phyloP scores from a whole-genome alignment of 495 filamentous ascomycete species.

The Neurospora tetraspora region DNA sequence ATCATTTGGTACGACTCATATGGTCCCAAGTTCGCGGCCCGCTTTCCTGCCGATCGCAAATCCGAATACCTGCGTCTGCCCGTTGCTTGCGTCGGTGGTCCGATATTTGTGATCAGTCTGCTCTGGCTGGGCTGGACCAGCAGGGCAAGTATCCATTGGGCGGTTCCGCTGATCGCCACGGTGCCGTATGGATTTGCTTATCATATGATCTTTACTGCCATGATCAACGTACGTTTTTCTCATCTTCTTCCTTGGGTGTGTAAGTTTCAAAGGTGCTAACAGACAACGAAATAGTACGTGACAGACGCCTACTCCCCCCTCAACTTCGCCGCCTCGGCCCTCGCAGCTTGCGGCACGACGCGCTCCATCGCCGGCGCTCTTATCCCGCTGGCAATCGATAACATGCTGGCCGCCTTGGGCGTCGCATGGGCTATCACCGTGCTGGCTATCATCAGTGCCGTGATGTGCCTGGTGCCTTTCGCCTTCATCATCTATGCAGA shows the following conservation, averaged over 20 bases:
- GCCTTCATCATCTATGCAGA: constrained; percentile 17
- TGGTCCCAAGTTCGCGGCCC: constrained; percentile 8
- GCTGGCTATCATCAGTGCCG: constrained; percentile 16
- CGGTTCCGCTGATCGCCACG: constrained; percentile 47
- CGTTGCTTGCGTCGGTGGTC: constrained; percentile 50
- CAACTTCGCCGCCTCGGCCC: constrained; percentile 54
- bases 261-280: neutral
- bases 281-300: constrained; percentile 34
- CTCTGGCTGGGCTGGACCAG: constrained; percentile 67
- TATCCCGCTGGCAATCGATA: constrained; percentile 30
- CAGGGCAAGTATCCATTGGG: constrained; percentile 44
- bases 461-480: constrained; percentile 17
- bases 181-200: constrained; percentile 58
- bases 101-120: constrained; percentile 44
- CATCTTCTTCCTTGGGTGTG: neutral
- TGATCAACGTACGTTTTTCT: constrained; percentile 38
- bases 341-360: constrained; percentile 48
- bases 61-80: constrained; percentile 55
- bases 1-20: constrained; percentile 30
- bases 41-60: constrained; percentile 9
- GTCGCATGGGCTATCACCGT: constrained; percentile 19
- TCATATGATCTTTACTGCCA: constrained; percentile 52
- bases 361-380: constrained; percentile 49
- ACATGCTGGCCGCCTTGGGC: constrained; percentile 15
- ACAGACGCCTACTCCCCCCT: constrained; percentile 52